Conservation (phyloP, 2,329 filamentous ascomycete genomes). For the Botrytis elliptica region DNA sequence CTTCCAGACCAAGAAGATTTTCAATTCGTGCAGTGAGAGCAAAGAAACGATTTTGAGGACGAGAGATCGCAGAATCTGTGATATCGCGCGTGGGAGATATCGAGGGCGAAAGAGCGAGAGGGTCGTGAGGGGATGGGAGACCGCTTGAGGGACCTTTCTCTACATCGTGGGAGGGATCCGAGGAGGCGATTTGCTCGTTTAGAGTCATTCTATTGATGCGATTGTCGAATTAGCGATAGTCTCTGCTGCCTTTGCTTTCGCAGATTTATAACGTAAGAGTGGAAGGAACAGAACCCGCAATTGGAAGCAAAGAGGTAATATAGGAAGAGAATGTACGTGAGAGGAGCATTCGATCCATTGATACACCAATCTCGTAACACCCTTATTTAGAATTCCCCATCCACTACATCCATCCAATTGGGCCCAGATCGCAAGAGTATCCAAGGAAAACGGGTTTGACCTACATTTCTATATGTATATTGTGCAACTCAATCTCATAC, state of each 20-base stretch:
- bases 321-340: background rate
- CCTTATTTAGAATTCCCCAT: background rate
- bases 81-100: background rate
- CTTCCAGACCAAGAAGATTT: conserved; percentile 43
- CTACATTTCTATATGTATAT: background rate
- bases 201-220: conserved; percentile 5
- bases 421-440: background rate
- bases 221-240: background rate
- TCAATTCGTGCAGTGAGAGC: conserved; percentile 26
- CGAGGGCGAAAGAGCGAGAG: background rate
- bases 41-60: conserved; percentile 5
- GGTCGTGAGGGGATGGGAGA: background rate
- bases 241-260: background rate
- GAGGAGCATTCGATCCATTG: background rate
- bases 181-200: background rate
- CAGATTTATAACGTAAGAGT: background rate
- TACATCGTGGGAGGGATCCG: conserved; percentile 6
- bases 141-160: conserved; percentile 9
- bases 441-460: background rate
- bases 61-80: background rate
- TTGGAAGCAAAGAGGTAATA: background rate
- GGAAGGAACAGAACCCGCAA: background rate
- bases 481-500: conserved; percentile 2
- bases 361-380: background rate
- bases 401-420: background rate